Conservation (phyloP, 208 protist genomes). For the Trypanosoma scelopori region DNA sequence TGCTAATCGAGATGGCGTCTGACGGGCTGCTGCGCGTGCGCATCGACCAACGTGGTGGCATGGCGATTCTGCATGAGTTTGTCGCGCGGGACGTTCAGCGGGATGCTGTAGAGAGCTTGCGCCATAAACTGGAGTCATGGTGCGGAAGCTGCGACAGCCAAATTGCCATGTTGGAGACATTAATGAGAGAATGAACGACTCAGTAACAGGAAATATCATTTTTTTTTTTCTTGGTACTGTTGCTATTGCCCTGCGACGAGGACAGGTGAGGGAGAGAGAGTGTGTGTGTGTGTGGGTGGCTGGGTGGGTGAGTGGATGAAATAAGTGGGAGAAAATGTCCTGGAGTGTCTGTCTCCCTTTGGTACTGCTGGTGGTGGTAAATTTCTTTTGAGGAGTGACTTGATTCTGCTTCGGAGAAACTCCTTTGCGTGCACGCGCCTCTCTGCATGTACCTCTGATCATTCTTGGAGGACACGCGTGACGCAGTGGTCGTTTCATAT, state of each 20-base stretch:
- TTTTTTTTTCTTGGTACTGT: not conserved
- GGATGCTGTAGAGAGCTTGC: conserved; percentile 32
- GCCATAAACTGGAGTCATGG: conserved; percentile 38
- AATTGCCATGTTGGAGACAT: conserved; percentile 31
- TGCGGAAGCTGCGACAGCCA: conserved; percentile 30
- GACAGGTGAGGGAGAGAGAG: not conserved
- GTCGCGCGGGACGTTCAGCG: conserved; percentile 36
- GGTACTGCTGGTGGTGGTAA: too few relatives aligned
- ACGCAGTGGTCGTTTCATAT: too few relatives aligned
- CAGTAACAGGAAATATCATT: conserved; percentile 8
- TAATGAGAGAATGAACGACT: conserved; percentile 14
- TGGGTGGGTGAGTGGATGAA: too few relatives aligned
- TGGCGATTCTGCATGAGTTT: conserved; percentile 42
- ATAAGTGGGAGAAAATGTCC: too few relatives aligned
- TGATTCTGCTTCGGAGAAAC: too few relatives aligned
- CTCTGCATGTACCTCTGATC: too few relatives aligned
- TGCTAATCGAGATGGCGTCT: conserved; percentile 47
- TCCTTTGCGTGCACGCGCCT: too few relatives aligned
- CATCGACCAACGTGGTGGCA: conserved; percentile 38
- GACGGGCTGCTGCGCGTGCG: conserved; percentile 43
- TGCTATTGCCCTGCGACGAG: not conserved
- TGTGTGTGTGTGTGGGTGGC: too few relatives aligned
- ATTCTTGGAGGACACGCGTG: too few relatives aligned
- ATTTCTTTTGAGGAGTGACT: too few relatives aligned
- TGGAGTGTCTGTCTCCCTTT: too few relatives aligned